phyloP scores from a whole-genome alignment of 2,329 filamentous ascomycete genomes.

The Chrysosporium queenslandicum region DNA sequence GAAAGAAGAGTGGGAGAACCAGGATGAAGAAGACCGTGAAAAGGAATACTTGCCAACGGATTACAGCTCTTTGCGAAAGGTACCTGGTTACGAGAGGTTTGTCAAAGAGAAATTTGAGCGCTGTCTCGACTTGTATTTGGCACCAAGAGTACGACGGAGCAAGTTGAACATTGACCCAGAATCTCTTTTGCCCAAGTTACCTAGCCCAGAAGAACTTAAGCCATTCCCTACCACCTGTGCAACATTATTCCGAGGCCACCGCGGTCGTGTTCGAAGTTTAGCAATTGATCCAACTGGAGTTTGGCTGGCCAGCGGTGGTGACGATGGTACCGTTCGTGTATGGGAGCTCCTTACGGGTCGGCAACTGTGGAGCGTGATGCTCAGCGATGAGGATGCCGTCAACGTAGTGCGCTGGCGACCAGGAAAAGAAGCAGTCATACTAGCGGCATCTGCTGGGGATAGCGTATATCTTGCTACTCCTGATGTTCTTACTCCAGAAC shows the following conservation, averaged over 20 bases:
- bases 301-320: conserved; percentile 83
- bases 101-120: conserved; percentile 95
- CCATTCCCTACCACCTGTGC: conserved; percentile 89
- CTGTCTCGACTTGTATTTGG: conserved; percentile 89
- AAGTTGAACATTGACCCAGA: conserved; percentile 94
- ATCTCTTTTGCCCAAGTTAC: conserved; percentile 83
- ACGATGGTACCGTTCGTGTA: conserved; percentile 83
- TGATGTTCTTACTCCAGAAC: conserved; percentile 57
- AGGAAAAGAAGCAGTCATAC: conserved; percentile 64
- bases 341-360: conserved; percentile 83
- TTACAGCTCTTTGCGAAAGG: conserved; percentile 74
- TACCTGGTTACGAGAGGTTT: conserved; percentile 80
- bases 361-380: conserved; percentile 72
- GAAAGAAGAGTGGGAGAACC: conserved; percentile 67
- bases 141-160: conserved; percentile 82
- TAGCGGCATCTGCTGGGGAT: conserved; percentile 76
- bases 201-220: conserved; percentile 82
- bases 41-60: conserved; percentile 77
- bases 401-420: conserved; percentile 86
- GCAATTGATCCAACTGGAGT: conserved; percentile 75
- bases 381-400: conserved; percentile 68
- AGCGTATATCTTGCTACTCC: conserved; percentile 78
- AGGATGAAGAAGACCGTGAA: conserved; percentile 79
- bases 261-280: conserved; percentile 75
- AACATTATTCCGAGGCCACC: conserved; percentile 77